phyloP scores from a whole-genome alignment of 352 stramenopile genomes.

The Elongisporangium senticosum region DNA sequence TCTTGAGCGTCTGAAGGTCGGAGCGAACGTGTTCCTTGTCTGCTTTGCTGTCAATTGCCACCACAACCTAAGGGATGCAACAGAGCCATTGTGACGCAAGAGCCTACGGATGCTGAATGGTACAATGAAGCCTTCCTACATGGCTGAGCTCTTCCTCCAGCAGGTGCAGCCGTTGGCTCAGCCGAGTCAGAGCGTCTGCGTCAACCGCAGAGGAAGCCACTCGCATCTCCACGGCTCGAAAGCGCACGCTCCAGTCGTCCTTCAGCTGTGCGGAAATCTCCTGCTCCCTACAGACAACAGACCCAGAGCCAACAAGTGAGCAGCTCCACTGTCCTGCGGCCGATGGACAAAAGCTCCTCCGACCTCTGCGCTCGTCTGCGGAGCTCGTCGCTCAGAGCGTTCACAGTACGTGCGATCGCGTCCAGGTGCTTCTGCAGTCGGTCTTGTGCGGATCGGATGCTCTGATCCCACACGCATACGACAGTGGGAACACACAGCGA shows the following conservation, averaged over 20 bases:
- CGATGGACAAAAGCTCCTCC: neutral
- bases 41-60: constrained; percentile 39
- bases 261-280: neutral
- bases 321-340: neutral
- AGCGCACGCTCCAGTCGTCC: neutral
- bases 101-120: neutral
- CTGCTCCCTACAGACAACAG: neutral
- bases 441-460: constrained; percentile 2
- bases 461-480: constrained; percentile 1
- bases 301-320: too few species aligned
- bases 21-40: constrained; percentile 24
- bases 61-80: constrained; percentile 19
- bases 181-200: constrained; percentile 11
- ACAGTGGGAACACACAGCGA: neutral
- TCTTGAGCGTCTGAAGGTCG: constrained; percentile 16
- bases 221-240: neutral
- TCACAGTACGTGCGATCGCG: constrained; percentile 31
- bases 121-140: constrained; percentile 8
- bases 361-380: constrained; percentile 4
- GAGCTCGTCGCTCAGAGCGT: constrained; percentile 41
- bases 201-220: neutral
- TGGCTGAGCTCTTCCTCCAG: constrained; percentile 56
- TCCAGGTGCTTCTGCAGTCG: constrained; percentile 36
- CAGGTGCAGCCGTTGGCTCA: constrained; percentile 32
- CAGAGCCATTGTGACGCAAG: neutral